Evolutionary conservation across 2,329 filamentous ascomycete species (phyloP).

Genomic region (Hypoxylon sp.): DNA sequence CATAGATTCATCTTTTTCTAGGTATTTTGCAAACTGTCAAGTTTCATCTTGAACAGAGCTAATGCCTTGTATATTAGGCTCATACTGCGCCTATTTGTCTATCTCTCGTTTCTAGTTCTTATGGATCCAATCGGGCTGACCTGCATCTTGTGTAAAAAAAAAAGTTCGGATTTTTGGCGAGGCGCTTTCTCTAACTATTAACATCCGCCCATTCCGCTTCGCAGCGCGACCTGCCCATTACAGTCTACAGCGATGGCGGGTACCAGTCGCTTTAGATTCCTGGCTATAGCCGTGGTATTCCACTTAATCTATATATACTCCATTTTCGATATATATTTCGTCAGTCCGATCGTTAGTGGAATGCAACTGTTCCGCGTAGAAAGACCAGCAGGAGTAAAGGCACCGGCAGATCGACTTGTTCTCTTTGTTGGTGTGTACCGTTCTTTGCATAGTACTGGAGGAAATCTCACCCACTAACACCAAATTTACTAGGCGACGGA

Average conservation of each 20-base stretch:
- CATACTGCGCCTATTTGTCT: constrained; percentile 15
- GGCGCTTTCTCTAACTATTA: constrained; percentile 14
- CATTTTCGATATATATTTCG: constrained; percentile 99
- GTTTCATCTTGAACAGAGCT: constrained; percentile 15
- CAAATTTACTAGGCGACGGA: constrained; percentile 76
- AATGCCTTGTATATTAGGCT: constrained; percentile 31
- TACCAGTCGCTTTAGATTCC: constrained; percentile 80
- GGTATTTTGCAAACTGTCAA: constrained; percentile 7
- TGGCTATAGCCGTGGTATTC: constrained; percentile 90
- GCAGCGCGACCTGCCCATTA: constrained; percentile 33
- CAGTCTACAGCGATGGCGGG: constrained; percentile 64
- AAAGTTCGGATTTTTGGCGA: constrained; percentile 14
- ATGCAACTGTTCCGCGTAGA: constrained; percentile 87
- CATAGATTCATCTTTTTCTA: constrained; percentile 19
- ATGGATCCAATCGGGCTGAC: constrained; percentile 29
- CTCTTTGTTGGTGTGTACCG: constrained; percentile 84
- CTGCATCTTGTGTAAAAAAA: constrained; percentile 25
- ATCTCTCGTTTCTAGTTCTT: constrained; percentile 14
- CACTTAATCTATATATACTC: constrained; percentile 94
- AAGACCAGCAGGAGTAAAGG: constrained; percentile 69
- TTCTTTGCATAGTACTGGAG: constrained; percentile 19
- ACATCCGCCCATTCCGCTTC: constrained; percentile 31
- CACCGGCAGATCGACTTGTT: constrained; percentile 90
- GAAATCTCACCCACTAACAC: constrained; percentile 32
- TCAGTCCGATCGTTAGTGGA: constrained; percentile 95